These are phyloP conservation scores for Trichoderma oligosporum DNA, from an alignment of 2,329 filamentous ascomycete species.

Conservation along the genomic window DNA sequence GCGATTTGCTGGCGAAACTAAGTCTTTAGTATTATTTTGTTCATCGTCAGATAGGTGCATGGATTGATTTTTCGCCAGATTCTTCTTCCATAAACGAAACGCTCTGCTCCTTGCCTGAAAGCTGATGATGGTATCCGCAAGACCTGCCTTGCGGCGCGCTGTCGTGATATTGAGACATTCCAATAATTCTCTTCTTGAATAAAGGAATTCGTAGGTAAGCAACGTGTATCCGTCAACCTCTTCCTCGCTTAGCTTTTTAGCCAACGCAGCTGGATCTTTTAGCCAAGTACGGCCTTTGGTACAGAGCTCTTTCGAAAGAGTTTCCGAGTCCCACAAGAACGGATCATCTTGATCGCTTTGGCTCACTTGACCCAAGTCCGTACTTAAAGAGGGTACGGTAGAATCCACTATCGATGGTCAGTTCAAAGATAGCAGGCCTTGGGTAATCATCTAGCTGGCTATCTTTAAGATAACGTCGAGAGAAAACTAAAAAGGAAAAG, in stretches of 20 bases:
- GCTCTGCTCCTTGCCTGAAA: slow-evolving; percentile 51
- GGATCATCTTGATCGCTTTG: slow-evolving; percentile 53
- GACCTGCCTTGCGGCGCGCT: slow-evolving; percentile 53
- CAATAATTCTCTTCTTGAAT: slow-evolving; percentile 48
- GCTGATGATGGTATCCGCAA: slow-evolving; percentile 55
- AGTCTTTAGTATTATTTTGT: neutral
- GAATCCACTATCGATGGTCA: slow-evolving; percentile 10
- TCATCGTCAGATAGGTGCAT: neutral
- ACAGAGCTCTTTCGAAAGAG: slow-evolving; percentile 65
- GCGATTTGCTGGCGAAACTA: too few relatives aligned
- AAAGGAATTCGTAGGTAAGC: slow-evolving; percentile 53
- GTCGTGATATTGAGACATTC: slow-evolving; percentile 54
- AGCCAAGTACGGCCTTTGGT: slow-evolving; percentile 49
- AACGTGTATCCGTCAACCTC: slow-evolving; percentile 63
- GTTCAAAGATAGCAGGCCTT: neutral
- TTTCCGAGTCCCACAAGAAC: slow-evolving; percentile 67
- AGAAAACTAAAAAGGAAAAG: neutral
- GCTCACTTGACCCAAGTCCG: slow-evolving; percentile 28
- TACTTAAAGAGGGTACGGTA: neutral
- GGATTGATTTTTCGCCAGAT: slow-evolving; percentile 20
- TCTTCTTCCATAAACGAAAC: slow-evolving; percentile 39
- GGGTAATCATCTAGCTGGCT: neutral
- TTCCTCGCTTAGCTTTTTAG: slow-evolving; percentile 54
- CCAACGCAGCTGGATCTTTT: slow-evolving; percentile 48
- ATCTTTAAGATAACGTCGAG: neutral